phyloP scores from a whole-genome alignment of 352 stramenopile species.

The Hyaloperonospora brassicae region DNA sequence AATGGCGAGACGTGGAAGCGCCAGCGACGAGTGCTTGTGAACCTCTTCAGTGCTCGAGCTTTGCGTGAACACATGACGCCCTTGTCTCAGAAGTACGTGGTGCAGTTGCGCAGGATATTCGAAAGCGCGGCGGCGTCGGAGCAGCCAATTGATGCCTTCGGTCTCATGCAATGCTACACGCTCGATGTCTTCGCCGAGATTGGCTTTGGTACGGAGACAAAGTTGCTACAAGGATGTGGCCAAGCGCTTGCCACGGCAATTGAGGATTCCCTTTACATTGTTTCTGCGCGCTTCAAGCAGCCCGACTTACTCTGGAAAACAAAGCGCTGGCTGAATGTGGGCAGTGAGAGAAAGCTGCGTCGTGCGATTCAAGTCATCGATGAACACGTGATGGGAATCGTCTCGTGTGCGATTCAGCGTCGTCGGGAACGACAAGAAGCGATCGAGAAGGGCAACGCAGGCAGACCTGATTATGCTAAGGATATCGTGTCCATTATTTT shows the following conservation, averaged over 20 bases:
- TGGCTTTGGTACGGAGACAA: conserved; percentile 30
- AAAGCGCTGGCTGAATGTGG: conserved; percentile 25
- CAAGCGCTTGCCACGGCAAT: conserved; percentile 28
- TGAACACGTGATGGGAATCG: conserved; percentile 24
- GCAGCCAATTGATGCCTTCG: conserved; percentile 21
- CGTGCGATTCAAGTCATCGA: conserved; percentile 24
- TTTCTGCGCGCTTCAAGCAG: not conserved
- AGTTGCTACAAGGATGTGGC: conserved; percentile 25
- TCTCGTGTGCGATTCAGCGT: conserved; percentile 23
- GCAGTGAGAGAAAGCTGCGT: conserved; percentile 22
- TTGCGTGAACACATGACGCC: conserved; percentile 31
- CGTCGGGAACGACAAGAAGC: conserved; percentile 15
- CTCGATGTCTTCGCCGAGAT: conserved; percentile 39
- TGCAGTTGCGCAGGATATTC: conserved; percentile 24
- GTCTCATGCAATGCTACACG: conserved; percentile 30
- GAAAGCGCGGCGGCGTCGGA: conserved; percentile 15
- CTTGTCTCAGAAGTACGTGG: conserved; percentile 28
- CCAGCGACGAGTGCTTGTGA: conserved; percentile 33
- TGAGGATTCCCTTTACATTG: conserved; percentile 10
- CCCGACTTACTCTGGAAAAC: conserved; percentile 36
- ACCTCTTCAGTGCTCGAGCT: conserved; percentile 29
- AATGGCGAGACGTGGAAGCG: conserved; percentile 45
- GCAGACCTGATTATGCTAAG: conserved; percentile 2
- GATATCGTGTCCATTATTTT: conserved; percentile 34
- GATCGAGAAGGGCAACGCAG: not conserved